Evolutionary conservation across 2,329 filamentous ascomycete genomes (phyloP).

Genomic region (Cladosporium colombiae): DNA sequence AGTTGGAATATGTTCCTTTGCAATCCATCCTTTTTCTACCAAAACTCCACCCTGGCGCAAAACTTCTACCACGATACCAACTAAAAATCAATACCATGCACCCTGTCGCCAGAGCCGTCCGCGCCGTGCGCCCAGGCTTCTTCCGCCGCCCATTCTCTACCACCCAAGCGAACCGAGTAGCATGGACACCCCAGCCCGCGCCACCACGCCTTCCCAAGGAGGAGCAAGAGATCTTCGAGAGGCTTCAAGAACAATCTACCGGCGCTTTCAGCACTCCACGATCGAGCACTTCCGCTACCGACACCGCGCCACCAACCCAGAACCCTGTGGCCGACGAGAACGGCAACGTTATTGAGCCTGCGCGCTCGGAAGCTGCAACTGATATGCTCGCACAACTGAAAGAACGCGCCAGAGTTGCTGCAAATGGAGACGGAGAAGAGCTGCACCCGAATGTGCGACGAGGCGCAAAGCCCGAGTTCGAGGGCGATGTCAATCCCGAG

Average conservation of each 20-base stretch:
- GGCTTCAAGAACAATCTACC: conserved; percentile 75
- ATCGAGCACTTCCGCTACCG: conserved; percentile 41
- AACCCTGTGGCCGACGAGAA: conserved; percentile 12
- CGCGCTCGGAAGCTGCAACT: conserved; percentile 28
- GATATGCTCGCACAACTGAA: conserved; percentile 33
- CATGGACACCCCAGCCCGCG: conserved; percentile 56
- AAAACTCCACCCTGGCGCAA: background rate
- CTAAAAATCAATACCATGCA: conserved; percentile 25
- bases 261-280: conserved; percentile 72
- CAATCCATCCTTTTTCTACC: background rate
- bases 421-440: conserved; percentile 62
- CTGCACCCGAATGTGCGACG: conserved; percentile 70
- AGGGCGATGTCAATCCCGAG: conserved; percentile 86
- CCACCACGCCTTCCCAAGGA: conserved; percentile 85
- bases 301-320: conserved; percentile 28
- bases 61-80: background rate
- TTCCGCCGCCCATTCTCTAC: conserved; percentile 28
- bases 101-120: conserved; percentile 23
- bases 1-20: background rate
- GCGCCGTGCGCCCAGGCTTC: conserved; percentile 33
- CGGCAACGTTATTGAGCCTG: conserved; percentile 9
- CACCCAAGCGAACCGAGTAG: conserved; percentile 39
- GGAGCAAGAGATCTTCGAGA: conserved; percentile 88
- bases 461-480: conserved; percentile 86
- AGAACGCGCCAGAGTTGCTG: conserved; percentile 49